Evolutionary conservation across 2,329 filamentous ascomycete species (phyloP), one percentile per base, ranked within the genome.

Genomic region (Fusarium virguliforme): DNA sequence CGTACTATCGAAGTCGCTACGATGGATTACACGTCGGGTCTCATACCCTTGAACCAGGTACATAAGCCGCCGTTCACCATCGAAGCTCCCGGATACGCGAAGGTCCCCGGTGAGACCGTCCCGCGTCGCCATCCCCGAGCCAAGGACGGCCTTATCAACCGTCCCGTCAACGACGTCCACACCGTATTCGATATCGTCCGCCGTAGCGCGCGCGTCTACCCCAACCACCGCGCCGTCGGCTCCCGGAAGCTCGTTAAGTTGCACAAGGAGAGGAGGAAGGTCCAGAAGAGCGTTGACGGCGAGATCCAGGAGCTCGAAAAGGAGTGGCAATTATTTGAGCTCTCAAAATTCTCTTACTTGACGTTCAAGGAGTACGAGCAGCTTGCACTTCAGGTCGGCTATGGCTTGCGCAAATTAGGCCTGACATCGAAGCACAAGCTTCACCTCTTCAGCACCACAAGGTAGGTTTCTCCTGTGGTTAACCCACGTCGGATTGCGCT

Each of bases 281-380:
- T 97, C 74, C 92, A 94, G 87, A 97, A 97, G 88, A 87, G 94
- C 56, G 85, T 97, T 64, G 93, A 97, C 77, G 94, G 94, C 74
- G 88, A 92, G 79, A 87, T 94, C 81, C 85, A 87, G 71, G 89
- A 95, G 83, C 89, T 96, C 37, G 93, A 97, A 70, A 97, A 97
- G 89, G 89, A 95, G 81, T 97, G 94, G 94, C 90, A 91, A 59
- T 97, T 91, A 83, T 97, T 94, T 75, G 94, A 97, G 86, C 89
- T 97, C 73, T 91, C 92, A 67, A 85, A 86, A 53, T 97, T 92
- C 84, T 86, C 87, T 46, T 97, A 91, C 85, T 85, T 92, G 78
- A 94, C 90, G 75, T 97, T 95, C 83, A 85, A 88, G 76, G 91
- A 97, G 82, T 96, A 95, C 79, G 89, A 93, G 82, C 85, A 89